Base-by-base conservation (phyloP, 2,329 filamentous ascomycete genomes). In the Pseudogymnoascus sp. region DNA sequence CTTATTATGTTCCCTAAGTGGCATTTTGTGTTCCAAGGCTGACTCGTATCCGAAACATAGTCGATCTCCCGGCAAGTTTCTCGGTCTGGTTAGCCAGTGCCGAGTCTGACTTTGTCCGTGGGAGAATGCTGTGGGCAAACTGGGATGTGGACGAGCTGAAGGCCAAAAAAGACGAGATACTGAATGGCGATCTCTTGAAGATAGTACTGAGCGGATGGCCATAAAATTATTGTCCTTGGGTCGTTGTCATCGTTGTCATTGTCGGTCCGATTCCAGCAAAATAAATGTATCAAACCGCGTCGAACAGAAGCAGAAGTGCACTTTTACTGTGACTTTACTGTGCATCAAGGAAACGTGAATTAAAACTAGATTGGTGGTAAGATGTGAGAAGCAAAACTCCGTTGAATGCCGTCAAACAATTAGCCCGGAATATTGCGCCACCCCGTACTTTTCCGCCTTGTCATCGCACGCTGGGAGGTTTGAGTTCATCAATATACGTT, bases 81-180 rank as follows among this genome's bases (percentile, higher is more conserved):
- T 33, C 33, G 7, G 67, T 76, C 2, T 77, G 74, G 75, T 62
- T 74, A 2, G 68, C 72, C 2, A 70, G 68, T 9, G 60, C 68
- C 1, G 72, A 77, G 64, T 72, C 71, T 1, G 65, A 66, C 0
- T 76, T 75, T 57, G 61, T 76, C 26, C 70, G 72, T 57, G 73
- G 73, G 2, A 66, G 70, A n/a, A 70, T 66, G 58, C 64, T 73
- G 6, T 74, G 70, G 69, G 68, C 68, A 2, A 70, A 71, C 30
- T 76, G 74, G 73, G 74, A 77, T 67, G 73, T 75, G 3, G 69
- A 74, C n/a, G 74, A 77, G 62, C 61, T 75, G 58, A 12, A 63
- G 59, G 19, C n/a, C 13, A 60, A 41, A 28, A 52, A 33, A 3
- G 21, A 62, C 9, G 61, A 60, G 23, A 60, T 60, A 35, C 30